Conservation (phyloP, 2,329 filamentous ascomycete genomes). For the Calonectria fujianensis region DNA sequence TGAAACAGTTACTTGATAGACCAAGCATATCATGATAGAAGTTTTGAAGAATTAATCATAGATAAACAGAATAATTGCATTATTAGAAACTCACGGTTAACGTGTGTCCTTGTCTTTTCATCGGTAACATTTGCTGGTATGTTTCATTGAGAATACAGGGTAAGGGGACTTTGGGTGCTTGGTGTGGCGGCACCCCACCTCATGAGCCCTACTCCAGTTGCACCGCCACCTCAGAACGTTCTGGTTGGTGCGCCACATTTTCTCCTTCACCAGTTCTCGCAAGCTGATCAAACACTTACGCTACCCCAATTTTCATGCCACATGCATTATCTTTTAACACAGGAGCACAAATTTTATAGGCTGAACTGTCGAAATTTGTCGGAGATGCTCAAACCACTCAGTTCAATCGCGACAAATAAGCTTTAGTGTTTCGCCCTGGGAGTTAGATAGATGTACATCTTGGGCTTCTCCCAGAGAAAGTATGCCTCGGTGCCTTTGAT, state of each 20-base stretch:
- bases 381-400: background rate
- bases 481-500: background rate
- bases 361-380: background rate
- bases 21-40: background rate
- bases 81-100: background rate
- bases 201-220: background rate
- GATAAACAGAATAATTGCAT: no score
- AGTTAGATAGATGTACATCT: slow-evolving; percentile 2
- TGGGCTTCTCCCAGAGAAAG: slow-evolving; percentile 7
- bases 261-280: background rate
- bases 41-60: no score
- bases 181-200: background rate
- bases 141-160: background rate
- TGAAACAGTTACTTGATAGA: background rate
- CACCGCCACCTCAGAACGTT: background rate
- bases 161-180: background rate
- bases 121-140: background rate
- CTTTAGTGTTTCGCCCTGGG: background rate
- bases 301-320: background rate
- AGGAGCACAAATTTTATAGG: background rate
- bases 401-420: background rate
- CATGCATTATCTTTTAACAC: background rate
- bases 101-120: background rate
- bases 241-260: background rate
- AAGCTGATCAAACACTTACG: background rate